Evolutionary conservation across 352 stramenopile species (phyloP), one percentile per base, ranked within the genome.

Genomic region (Globisporangium lucens): DNA sequence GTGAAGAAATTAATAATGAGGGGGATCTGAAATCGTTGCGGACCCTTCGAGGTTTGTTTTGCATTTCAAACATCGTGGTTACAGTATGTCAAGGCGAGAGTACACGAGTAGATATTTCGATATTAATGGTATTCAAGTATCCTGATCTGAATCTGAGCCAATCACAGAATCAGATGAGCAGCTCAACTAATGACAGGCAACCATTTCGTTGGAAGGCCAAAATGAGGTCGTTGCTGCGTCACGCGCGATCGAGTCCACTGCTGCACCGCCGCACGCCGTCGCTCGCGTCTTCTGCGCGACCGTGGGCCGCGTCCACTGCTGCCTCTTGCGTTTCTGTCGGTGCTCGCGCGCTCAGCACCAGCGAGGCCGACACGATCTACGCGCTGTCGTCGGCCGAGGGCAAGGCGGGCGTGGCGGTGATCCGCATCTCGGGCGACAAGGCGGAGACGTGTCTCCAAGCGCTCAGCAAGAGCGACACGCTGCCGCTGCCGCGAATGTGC

Each of bases 311-410:
- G 41, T 47, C 24, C 12, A 15, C 46, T 33, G 36, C 52, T 63
- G 15, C n/a, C 12, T 30, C 24, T 6, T 47, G 56, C 29, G 24
- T n/a, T 35, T 17, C 56, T 43, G 63, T 55, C 27, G 22, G 51
- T 38, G 51, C 52, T 4, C 22, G 49, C 9, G 52, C 56, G 24
- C 36, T 66, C 17, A 58, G 43, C 33, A 43, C 78, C 0, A 69
- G 74, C 20, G 83, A 87, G 55, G 72, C 68, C n/a, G 89, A 97
- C 55, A 98, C 91, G 4, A 97, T 98, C 70, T 98, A 93, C 69
- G 91, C 91, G 67, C 76, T 98, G 52, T 97, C 90, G 30, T 97
- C 90, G 15, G 90, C 89, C 0, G 78, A 90, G 10, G 89, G 89
- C 22, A 89, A 88, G 41, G 83, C 89, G 29, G 93, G 91, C 30